Percentiles rank a stretch among this genome's conserved stretches.
phyloP scores from a whole-genome alignment of 208 protist genomes.

The Leptomonas pyrrhocoris region DNA sequence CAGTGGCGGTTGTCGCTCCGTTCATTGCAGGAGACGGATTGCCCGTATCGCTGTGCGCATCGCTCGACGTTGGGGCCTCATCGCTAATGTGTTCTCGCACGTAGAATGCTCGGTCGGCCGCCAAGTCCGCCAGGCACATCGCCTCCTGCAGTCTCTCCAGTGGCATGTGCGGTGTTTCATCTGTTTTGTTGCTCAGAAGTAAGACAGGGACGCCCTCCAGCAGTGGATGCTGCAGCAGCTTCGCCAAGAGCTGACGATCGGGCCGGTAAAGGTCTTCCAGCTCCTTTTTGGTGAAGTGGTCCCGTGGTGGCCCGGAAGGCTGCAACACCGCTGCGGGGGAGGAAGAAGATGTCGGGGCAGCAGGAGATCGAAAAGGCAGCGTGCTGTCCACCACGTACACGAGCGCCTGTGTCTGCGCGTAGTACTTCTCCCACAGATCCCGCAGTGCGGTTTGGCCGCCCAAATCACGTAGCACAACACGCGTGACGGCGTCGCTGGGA shows the following conservation, averaged over 20 bases:
- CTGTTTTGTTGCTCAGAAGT: constrained; percentile 95
- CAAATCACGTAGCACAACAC: constrained; percentile 96
- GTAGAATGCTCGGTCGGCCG: constrained; percentile 50
- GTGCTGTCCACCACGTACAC: constrained; percentile 94
- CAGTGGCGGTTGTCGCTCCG: neutral
- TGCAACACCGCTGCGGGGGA: neutral
- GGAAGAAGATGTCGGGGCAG: neutral
- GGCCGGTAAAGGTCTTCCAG: constrained; percentile 30
- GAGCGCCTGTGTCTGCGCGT: constrained; percentile 89
- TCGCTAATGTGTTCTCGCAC: constrained; percentile 1
- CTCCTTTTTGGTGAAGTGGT: constrained; percentile 28
- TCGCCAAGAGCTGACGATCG: constrained; percentile 62
- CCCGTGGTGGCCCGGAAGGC: constrained; percentile 1
- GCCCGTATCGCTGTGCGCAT: neutral
- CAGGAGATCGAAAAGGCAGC: constrained; percentile 12
- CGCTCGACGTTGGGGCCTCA: neutral
- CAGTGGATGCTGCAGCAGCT: constrained; percentile 79
- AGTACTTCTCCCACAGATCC: constrained; percentile 97
- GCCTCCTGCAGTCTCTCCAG: constrained; percentile 63
- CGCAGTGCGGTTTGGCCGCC: constrained; percentile 94
- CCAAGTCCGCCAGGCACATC: constrained; percentile 68
- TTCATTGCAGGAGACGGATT: neutral
- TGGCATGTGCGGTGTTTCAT: constrained; percentile 62
- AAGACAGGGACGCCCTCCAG: constrained; percentile 85
- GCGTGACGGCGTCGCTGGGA: constrained; percentile 34